A percentile compares a stretch with the other conserved stretches of the same genome.
Conservation (phyloP, 2,329 filamentous ascomycete species). For the Trichoderma pleuroti region DNA sequence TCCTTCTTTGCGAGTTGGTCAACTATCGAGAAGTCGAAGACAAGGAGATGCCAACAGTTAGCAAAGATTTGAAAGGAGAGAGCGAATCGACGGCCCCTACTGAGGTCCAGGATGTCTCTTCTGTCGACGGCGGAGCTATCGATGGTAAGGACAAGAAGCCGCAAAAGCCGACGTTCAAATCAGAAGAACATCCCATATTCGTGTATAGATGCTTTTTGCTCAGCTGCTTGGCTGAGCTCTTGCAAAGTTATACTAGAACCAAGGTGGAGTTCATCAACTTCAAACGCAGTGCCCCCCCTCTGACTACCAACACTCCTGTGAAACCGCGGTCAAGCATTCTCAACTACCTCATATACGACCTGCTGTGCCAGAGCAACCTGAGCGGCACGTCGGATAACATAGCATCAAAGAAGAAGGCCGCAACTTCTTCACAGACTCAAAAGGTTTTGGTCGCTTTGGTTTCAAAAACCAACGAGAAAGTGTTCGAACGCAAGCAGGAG, state of each 20-base stretch:
- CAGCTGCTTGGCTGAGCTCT: constrained; percentile 83
- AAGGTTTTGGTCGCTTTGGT: constrained; percentile 83
- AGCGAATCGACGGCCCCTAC: constrained; percentile 28
- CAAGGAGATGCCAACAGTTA: constrained; percentile 54
- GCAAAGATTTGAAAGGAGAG: constrained; percentile 42
- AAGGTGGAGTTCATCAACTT: constrained; percentile 99
- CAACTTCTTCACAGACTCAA: constrained; percentile 82
- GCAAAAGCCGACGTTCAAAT: constrained; percentile 75
- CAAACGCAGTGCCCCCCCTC: constrained; percentile 83
- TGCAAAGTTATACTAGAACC: constrained; percentile 87
- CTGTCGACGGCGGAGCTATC: constrained; percentile 27
- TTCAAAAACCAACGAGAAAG: constrained; percentile 78
- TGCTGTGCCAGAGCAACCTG: constrained; percentile 62
- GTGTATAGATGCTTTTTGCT: constrained; percentile 94
- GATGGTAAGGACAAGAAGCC: constrained; percentile 59
- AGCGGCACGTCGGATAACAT: constrained; percentile 70
- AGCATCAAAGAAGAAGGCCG: constrained; percentile 75
- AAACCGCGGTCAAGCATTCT: constrained; percentile 90
- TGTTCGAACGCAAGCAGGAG: constrained; percentile 53
- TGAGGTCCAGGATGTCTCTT: constrained; percentile 30
- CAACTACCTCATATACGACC: constrained; percentile 85
- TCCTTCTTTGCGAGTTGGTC: constrained; percentile 85
- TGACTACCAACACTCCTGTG: constrained; percentile 80
- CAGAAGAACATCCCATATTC: constrained; percentile 91
- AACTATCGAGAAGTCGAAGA: constrained; percentile 93